phyloP scores from a whole-genome alignment of 164 flowering plant species.

The Stephania cephalantha region DNA sequence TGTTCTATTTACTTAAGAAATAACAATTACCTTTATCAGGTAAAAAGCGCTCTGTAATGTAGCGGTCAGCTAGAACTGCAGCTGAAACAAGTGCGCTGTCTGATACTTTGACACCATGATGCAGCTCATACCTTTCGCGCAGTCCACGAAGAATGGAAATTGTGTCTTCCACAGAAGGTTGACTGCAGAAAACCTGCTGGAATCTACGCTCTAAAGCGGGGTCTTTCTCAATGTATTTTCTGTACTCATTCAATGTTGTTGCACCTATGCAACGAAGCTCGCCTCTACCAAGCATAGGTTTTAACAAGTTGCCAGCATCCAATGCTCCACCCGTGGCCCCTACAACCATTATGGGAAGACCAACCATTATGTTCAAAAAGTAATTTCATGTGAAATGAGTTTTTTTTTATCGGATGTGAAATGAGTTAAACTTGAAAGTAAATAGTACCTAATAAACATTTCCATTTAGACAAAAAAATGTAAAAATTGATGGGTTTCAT shows the following conservation, averaged over 20 bases:
- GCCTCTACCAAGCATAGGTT: constrained; percentile 97
- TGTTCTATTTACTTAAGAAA: background rate
- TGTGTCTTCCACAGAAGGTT: constrained; percentile 92
- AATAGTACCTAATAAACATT: background rate
- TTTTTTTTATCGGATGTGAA: too few species aligned
- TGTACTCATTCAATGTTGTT: constrained; percentile 80
- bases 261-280: constrained; percentile 97
- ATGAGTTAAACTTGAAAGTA: background rate
- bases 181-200: constrained; percentile 86
- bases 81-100: constrained; percentile 95
- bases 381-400: background rate
- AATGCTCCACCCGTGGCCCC: constrained; percentile 91
- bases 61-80: constrained; percentile 81
- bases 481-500: background rate
- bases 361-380: constrained; percentile 7
- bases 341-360: constrained; percentile 14
- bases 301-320: constrained; percentile 95
- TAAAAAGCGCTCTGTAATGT: constrained; percentile 83
- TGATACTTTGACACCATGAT: constrained; percentile 95
- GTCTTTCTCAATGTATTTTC: constrained; percentile 94
- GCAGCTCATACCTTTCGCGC: constrained; percentile 87
- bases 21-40: constrained; percentile 81
- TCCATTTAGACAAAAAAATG: background rate
- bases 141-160: constrained; percentile 90
- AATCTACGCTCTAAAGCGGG: constrained; percentile 94